These are phyloP conservation scores for Vachellia pachyceras DNA, from an alignment of 306 rosid species.

Conservation along the genomic window DNA sequence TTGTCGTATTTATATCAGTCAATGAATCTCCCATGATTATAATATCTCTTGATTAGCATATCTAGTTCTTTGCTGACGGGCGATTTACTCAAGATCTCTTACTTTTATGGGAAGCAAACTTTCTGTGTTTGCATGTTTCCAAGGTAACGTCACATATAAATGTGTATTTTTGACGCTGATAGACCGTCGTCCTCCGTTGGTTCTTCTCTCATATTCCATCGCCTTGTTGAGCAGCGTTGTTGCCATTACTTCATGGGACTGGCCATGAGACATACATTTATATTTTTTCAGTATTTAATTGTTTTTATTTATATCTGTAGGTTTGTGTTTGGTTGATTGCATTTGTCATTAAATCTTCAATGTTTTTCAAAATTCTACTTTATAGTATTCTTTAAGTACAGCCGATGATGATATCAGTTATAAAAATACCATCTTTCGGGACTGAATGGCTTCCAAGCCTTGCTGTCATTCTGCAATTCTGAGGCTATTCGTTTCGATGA, in stretches of 20 bases:
- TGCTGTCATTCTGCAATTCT: conserved; percentile 64
- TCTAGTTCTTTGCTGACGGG: background rate
- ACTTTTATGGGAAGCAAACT: conserved; percentile 37
- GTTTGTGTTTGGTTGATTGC: background rate
- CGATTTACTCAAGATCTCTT: background rate
- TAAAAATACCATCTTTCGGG: background rate
- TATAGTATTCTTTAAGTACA: background rate
- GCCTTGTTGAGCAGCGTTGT: conserved; percentile 67
- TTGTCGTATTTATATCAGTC: background rate
- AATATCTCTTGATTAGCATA: background rate
- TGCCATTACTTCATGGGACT: conserved; percentile 62
- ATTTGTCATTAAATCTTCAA: background rate
- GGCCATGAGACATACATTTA: conserved; percentile 69
- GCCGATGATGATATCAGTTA: conserved; percentile 56
- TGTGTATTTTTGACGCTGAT: conserved; percentile 42
- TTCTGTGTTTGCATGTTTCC: conserved; percentile 51
- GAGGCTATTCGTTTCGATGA: conserved; percentile 34
- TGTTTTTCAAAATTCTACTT: background rate
- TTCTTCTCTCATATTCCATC: conserved; percentile 71
- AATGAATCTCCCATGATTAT: background rate
- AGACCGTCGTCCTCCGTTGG: conserved; percentile 59
- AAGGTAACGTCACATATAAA: conserved; percentile 50
- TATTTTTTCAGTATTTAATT: no score
- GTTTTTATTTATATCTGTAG: no score
- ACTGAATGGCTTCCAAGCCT: conserved; percentile 49